phyloP scores from a whole-genome alignment of 495 filamentous ascomycete species.

The Penicillium paradoxum region DNA sequence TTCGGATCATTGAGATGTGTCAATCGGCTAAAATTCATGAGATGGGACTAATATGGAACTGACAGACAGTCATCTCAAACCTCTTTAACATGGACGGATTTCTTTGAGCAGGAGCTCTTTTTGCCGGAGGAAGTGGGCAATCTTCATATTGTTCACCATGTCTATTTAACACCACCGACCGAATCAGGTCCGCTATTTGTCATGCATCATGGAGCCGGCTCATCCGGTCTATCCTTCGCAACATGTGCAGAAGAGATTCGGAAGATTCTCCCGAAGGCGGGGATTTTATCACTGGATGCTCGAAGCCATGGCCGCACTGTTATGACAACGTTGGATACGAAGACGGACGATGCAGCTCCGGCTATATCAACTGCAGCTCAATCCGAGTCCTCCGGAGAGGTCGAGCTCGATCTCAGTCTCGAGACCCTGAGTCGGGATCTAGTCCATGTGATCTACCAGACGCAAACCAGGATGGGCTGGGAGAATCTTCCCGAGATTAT shows the following conservation, averaged over 20 bases:
- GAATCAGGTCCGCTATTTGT: slow-evolving; percentile 73
- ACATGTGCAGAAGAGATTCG: slow-evolving; percentile 71
- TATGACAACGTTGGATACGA: slow-evolving; percentile 20
- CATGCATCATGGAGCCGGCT: slow-evolving; percentile 85
- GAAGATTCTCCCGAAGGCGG: slow-evolving; percentile 71
- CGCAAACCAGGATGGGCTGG: slow-evolving; percentile 64
- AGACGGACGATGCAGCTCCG: slow-evolving; percentile 3
- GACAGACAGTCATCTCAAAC: slow-evolving; percentile 29
- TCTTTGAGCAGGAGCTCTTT: slow-evolving; percentile 81
- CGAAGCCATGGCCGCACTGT: slow-evolving; percentile 79
- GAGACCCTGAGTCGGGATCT: slow-evolving; percentile 70
- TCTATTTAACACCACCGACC: slow-evolving; percentile 66
- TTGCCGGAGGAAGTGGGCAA: slow-evolving; percentile 45
- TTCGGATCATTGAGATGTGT: background rate
- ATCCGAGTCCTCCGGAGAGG: slow-evolving; percentile 28
- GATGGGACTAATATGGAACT: slow-evolving; percentile 8
- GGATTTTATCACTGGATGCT: slow-evolving; percentile 78
- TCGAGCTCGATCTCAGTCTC: slow-evolving; percentile 57
- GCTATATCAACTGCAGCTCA: slow-evolving; percentile 14
- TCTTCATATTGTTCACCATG: slow-evolving; percentile 65
- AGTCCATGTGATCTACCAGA: slow-evolving; percentile 59
- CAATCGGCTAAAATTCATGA: background rate
- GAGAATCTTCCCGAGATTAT: slow-evolving; percentile 64
- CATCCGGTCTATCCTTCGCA: slow-evolving; percentile 83
- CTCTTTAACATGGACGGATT: slow-evolving; percentile 75